Evolutionary conservation across 1,284 basidiomycete species (phyloP), one percentile per base, ranked within the genome.

Genomic region (Mycena sp.): DNA sequence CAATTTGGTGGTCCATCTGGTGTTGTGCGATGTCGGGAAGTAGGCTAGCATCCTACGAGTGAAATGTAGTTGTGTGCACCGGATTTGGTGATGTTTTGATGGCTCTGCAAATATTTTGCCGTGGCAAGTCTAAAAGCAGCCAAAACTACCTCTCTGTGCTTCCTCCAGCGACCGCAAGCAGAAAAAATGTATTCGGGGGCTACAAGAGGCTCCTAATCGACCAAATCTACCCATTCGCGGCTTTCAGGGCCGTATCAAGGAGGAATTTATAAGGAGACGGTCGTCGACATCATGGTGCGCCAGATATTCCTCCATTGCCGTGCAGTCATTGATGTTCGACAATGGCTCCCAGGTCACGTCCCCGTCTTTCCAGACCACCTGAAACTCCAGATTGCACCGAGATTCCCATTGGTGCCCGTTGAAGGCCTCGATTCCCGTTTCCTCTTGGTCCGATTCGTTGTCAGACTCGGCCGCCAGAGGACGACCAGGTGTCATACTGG

Each of bases 351-450:
- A n/a, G n/a, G n/a, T n/a, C n/a, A n/a, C n/a, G n/a, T n/a, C n/a
- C n/a, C n/a, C n/a, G n/a, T n/a, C n/a, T n/a, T n/a, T n/a, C n/a
- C n/a, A n/a, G n/a, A n/a, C n/a, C n/a, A n/a, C n/a, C n/a, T n/a
- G n/a, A n/a, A n/a, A n/a, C n/a, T n/a, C n/a, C n/a, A n/a, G n/a
- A n/a, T n/a, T n/a, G n/a, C n/a, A n/a, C n/a, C n/a, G n/a, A 6
- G n/a, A 9, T 17, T 23, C 29, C 60, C 60, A 62, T 12, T 54
- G 37, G 30, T 62, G 60, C 25, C 60, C 60, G 32, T 62, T 62
- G 14, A 62, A n/a, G 10, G 46, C 37, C 9, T 19, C 41, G 40
- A 62, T 38, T n/a, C 25, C 45, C 3, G 32, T 37, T 29, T 60
- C 58, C 21, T 40, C 58, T 46, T 19, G 21, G 26, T 35, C 32